Conservation (phyloP, 352 stramenopile species). For the Thalassiosira mediterranea region DNA sequence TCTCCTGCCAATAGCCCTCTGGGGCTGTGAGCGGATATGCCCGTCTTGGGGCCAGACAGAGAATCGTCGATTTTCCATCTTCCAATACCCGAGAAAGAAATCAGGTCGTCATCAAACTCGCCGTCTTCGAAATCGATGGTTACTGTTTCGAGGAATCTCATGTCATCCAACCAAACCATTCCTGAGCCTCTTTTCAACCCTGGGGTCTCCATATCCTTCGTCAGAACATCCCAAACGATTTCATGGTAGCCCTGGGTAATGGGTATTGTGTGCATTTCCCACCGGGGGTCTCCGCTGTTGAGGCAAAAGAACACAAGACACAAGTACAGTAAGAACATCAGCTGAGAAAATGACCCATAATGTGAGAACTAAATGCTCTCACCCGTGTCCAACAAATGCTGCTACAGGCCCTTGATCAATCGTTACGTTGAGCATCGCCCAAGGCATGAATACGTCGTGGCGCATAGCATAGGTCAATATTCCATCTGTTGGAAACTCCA, state of each 20-base stretch:
- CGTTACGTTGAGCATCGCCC: background rate
- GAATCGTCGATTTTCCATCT: slow-evolving; percentile 28
- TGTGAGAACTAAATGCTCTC: too few relatives aligned
- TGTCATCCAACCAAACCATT: slow-evolving; percentile 25
- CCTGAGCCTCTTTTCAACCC: background rate
- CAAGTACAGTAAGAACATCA: too few relatives aligned
- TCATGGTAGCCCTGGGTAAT: slow-evolving; percentile 8
- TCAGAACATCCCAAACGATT: slow-evolving; percentile 11
- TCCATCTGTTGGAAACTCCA: slow-evolving; percentile 12
- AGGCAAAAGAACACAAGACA: too few relatives aligned
- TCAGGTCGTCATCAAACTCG: background rate
- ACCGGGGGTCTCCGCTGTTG: slow-evolving; percentile 3
- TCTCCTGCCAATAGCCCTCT: slow-evolving; percentile 23
- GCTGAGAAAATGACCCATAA: too few relatives aligned
- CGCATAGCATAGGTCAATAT: slow-evolving; percentile 15
- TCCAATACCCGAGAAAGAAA: slow-evolving; percentile 25
- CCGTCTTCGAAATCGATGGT: slow-evolving; percentile 12
- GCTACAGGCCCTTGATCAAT: slow-evolving; percentile 3
- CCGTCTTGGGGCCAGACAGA: background rate
- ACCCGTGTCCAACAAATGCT: slow-evolving; percentile 1
- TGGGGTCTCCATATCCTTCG: background rate
- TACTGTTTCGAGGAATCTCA: background rate
- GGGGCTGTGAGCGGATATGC: slow-evolving; percentile 23
- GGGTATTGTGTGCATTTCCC: background rate
- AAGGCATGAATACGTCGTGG: slow-evolving; percentile 31